A percentile compares a stretch with the other conserved stretches of the same genome.
Conservation (phyloP, 1,139 yeast species). For the Yamadazyma sp. region DNA sequence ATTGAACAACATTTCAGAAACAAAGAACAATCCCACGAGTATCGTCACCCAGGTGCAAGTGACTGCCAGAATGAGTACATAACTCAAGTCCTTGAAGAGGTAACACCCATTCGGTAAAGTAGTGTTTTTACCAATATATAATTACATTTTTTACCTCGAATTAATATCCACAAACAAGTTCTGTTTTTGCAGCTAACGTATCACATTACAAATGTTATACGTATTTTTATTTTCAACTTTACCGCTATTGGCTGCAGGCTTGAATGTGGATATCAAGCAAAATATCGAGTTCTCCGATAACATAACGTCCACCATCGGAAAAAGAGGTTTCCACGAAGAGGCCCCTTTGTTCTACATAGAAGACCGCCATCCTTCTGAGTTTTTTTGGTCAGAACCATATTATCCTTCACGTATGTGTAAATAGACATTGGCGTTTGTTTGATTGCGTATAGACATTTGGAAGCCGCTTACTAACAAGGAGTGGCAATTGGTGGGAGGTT, state of each 20-base stretch:
- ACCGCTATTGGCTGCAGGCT: background rate
- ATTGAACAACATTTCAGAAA: conserved; percentile 32
- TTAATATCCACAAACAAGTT: background rate
- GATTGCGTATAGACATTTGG: too few species aligned
- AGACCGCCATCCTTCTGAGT: conserved; percentile 27
- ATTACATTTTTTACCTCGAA: too few species aligned
- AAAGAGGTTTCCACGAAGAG: conserved; percentile 39
- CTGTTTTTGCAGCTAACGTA: conserved; percentile 6
- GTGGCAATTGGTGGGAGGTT: conserved; percentile 44
- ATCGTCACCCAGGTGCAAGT: conserved; percentile 50
- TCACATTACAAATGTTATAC: background rate
- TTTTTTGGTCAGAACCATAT: conserved; percentile 29
- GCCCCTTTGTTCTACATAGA: conserved; percentile 29
- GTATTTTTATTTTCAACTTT: background rate
- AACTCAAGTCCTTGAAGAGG: too few species aligned
- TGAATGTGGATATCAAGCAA: conserved; percentile 6
- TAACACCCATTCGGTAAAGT: too few species aligned
- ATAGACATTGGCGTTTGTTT: background rate
- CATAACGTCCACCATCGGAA: conserved; percentile 12
- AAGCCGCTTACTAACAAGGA: conserved; percentile 1
- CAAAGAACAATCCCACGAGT: conserved; percentile 37
- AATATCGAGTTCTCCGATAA: conserved; percentile 6
- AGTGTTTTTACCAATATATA: too few species aligned
- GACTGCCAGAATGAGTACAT: conserved; percentile 43
- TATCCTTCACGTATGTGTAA: conserved; percentile 38